Evolutionary conservation across 768 basidiomycete species (phyloP), one percentile per base, ranked within the genome.

Genomic region (Bullera alba): DNA sequence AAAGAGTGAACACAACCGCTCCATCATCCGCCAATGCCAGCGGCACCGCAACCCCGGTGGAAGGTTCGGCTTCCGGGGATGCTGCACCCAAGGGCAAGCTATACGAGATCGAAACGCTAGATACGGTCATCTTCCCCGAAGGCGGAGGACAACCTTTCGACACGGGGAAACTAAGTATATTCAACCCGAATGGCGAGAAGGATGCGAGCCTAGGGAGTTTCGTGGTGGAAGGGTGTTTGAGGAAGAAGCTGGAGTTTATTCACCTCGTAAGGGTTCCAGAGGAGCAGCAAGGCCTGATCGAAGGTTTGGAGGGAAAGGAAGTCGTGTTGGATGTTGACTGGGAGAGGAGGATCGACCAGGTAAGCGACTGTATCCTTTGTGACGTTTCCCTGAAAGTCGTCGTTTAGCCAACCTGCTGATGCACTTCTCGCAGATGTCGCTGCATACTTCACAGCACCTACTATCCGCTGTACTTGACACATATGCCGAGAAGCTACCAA

Each of bases 111-210:
- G 65, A 70, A 47, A 32, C 64, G 35, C 37, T 51, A 32, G 71
- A 72, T 54, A 72, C 69, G 7, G 65, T 70, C 16, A 60, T 70
- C 28, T 72, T 72, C 38, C 71, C 71, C 8, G 71, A 72, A 60
- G 71, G 70, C 16, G 71, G 71, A 15, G 71, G 71, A 30, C 71
- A 72, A 41, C 71, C 71, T 0, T 57, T 61, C 21, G 71, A 72
- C 48, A 70, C 58, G 5, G 71, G 69, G 0, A 25, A 22, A 16
- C 21, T 72, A 5, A 45, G 49, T 29, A 7, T 61, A 7, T 17
- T 57, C 25, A 49, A 56, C 43, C 51, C 56, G 1, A 62, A 62
- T 45, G 58, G 57, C 22, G 54, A 42, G 5, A 26, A 19, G 6
- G 28, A 32, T 12, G 15, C 22, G 7, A n/a, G 42, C 4, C 23